Percentiles rank a stretch among this genome's conserved stretches.
Conservation (phyloP, 176 grass and related monocot genomes). For the Rhynchospora pubera region DNA sequence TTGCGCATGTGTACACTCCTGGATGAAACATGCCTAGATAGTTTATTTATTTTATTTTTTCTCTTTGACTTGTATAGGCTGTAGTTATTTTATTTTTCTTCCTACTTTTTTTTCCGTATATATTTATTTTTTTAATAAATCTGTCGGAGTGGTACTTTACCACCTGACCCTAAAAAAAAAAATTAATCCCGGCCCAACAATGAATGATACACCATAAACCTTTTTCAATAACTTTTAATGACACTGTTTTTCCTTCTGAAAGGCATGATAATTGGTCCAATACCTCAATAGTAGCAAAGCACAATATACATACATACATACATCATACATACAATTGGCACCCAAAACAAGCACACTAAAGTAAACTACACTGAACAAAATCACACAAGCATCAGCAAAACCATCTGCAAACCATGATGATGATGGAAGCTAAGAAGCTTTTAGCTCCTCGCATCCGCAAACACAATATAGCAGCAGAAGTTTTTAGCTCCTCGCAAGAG, state of each 20-base stretch:
- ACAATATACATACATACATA: neutral
- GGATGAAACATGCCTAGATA: no score
- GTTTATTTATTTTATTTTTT: no score
- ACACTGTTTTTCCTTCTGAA: neutral
- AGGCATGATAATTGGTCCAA: neutral
- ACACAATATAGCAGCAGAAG: conserved; percentile 7
- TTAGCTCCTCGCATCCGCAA: neutral
- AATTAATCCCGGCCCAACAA: neutral
- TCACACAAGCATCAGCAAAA: conserved; percentile 10
- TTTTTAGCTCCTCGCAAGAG: conserved; percentile 40
- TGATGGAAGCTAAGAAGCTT: no score
- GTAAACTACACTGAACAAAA: neutral
- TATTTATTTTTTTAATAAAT: no score
- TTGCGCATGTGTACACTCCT: no score
- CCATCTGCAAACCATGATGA: conserved; percentile 14
- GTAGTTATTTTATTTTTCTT: no score
- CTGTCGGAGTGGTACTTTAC: no score
- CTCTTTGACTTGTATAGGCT: no score
- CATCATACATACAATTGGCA: neutral
- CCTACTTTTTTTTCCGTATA: no score
- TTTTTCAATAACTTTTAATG: neutral
- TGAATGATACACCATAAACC: neutral
- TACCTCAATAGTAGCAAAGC: neutral
- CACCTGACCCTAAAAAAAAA: no score
- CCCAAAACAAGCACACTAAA: conserved; percentile 2